These are phyloP conservation scores for Candida labiduridarum DNA, from an alignment of 1,139 yeast genomes.

Conservation along the genomic window DNA sequence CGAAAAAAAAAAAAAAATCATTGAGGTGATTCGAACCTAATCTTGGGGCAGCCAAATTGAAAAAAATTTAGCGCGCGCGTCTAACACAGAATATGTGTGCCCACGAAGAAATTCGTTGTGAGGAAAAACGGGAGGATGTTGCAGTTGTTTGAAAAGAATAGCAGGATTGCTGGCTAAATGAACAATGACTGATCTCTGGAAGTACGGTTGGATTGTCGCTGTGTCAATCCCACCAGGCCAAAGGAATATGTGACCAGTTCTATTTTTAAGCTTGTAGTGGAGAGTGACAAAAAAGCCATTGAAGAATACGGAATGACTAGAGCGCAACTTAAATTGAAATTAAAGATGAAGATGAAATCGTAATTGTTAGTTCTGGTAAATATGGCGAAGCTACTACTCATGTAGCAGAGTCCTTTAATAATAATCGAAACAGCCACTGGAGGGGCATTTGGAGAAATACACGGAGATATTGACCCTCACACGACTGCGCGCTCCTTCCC, in stretches of 20 bases:
- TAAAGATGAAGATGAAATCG: too few relatives aligned
- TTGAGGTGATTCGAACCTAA: background rate
- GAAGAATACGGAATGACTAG: too few relatives aligned
- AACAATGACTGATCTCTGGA: background rate
- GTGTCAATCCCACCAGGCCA: background rate
- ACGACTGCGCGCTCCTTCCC: background rate
- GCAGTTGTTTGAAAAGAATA: background rate
- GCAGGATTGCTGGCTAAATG: background rate
- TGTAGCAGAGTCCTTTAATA: too few relatives aligned
- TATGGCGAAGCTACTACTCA: too few relatives aligned
- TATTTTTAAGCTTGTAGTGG: too few relatives aligned
- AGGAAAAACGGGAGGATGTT: background rate
- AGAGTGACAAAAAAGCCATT: background rate
- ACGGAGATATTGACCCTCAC: background rate
- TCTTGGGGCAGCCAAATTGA: too few relatives aligned
- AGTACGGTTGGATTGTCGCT: background rate
- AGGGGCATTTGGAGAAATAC: background rate
- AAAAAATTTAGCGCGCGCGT: too few relatives aligned
- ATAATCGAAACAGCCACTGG: background rate
- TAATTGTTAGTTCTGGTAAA: too few relatives aligned
- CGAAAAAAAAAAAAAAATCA: background rate
- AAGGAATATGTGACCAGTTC: background rate
- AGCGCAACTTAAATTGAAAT: too few relatives aligned
- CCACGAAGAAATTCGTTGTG: too few relatives aligned
- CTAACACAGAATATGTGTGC: background rate